Evolutionary conservation across 2,329 filamentous ascomycete genomes (phyloP), one percentile per base, ranked within the genome.

Genomic region (Paracoccidioides brasiliensis): DNA sequence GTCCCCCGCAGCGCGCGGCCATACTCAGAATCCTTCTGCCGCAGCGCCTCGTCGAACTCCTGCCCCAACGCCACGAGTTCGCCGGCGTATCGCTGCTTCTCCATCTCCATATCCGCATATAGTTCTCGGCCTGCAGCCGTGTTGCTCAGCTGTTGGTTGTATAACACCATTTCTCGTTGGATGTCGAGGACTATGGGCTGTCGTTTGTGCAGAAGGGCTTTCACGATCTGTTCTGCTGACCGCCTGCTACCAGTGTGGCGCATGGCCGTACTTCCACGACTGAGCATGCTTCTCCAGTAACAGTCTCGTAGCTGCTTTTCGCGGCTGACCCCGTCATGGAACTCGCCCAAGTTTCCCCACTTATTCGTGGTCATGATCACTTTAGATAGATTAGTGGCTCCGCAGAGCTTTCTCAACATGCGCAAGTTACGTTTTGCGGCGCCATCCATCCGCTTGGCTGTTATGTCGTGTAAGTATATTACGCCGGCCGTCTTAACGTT

Each of bases 381-480:
- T 33, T 52, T 37, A n/a, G 35, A 28, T 14, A 46, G 48, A 10
- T 7, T 14, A 9, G 42, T 28, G 7, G 49, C 5, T 30, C 60
- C 60, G 30, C 53, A 55, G 35, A 62, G 46, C 30, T 41, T 52
- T 44, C 55, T 52, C 35, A 62, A 57, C 28, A 62, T 57, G 15
- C 41, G 35, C 5, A 59, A 38, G 35, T 41, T 61, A 12, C 37
- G 51, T n/a, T 57, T 10, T 12, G 60, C 56, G 8, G 54, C 55
- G 15, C 56, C 53, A 10, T 46, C 32, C 50, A 61, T 53, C 8
- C 57, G 40, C 2, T 32, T 49, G 3, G 37, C n/a, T 28, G 54
- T 53, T 5, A 62, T 61, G 5, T 53, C 48, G 40, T 61, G 59
- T 10, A 60, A 44, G 43, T 57, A 61, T 28, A 61, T 53, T 15